These are phyloP conservation scores for Alternaria triticimaculans DNA, from an alignment of 2,329 filamentous ascomycete genomes.

Conservation along the genomic window DNA sequence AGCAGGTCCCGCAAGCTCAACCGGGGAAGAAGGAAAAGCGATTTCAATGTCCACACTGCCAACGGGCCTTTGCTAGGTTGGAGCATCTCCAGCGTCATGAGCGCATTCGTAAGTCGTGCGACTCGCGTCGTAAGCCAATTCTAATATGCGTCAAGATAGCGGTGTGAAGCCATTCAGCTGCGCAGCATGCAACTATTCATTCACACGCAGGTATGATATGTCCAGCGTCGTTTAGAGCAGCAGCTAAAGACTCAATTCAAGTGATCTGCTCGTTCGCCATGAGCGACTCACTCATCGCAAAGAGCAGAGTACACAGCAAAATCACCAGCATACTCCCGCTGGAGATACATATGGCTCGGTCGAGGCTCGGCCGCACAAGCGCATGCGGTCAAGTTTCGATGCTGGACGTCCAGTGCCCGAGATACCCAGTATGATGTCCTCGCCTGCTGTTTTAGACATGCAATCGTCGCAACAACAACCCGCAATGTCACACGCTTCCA, in stretches of 20 bases:
- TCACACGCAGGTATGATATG: conserved; percentile 49
- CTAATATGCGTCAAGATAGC: conserved; percentile 40
- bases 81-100: conserved; percentile 53
- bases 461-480: conserved; percentile 24
- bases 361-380: conserved; percentile 33
- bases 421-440: conserved; percentile 36
- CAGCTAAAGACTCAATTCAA: conserved; percentile 13
- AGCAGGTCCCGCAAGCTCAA: conserved; percentile 21
- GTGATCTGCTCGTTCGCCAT: conserved; percentile 51
- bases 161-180: conserved; percentile 52
- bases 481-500: conserved; percentile 20
- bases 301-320: conserved; percentile 20
- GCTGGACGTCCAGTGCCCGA: conserved; percentile 33
- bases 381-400: conserved; percentile 36
- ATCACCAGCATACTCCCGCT: conserved; percentile 9
- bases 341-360: conserved; percentile 14
- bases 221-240: neutral
- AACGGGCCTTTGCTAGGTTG: conserved; percentile 46
- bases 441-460: conserved; percentile 28
- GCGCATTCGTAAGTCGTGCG: conserved; percentile 43
- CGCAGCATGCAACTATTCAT: conserved; percentile 50
- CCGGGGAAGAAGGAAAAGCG: conserved; percentile 46
- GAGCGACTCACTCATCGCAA: conserved; percentile 50
- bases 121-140: neutral
- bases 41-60: conserved; percentile 43